Evolutionary conservation across 2,329 filamentous ascomycete genomes (phyloP).

Genomic region (Colletotrichum sp.): DNA sequence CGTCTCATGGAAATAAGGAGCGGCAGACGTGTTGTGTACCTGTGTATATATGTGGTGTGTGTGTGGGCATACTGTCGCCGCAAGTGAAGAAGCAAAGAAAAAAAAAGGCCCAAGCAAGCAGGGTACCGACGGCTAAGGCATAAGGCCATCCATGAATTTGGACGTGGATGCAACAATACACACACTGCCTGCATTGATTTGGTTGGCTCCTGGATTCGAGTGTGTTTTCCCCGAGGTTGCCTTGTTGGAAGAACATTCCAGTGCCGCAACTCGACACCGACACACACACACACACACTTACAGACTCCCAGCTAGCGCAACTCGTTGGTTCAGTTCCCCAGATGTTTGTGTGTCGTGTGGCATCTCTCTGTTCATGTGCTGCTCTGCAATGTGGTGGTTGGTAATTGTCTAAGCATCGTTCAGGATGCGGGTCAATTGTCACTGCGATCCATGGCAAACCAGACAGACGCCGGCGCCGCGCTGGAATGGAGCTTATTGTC

Average conservation of each 20-base stretch:
- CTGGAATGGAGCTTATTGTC: neutral
- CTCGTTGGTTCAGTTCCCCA: neutral
- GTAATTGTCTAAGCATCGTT: neutral
- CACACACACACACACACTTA: neutral
- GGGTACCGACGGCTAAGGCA: neutral
- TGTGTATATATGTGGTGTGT: neutral
- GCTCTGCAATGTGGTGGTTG: neutral
- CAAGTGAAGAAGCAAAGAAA: neutral
- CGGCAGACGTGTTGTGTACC: neutral
- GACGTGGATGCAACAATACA: neutral
- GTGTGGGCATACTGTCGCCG: slow-evolving; percentile 1
- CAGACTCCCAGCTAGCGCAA: neutral
- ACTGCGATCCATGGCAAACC: neutral
- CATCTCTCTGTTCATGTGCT: neutral
- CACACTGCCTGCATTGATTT: neutral
- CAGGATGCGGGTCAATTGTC: neutral
- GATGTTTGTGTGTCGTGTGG: neutral
- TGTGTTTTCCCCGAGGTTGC: neutral
- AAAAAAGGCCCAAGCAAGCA: neutral
- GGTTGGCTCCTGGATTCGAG: neutral
- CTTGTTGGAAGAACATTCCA: neutral
- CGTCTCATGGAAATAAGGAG: slow-evolving; percentile 2
- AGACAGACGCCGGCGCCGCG: neutral
- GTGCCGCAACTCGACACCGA: neutral
- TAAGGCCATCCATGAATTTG: neutral